Evolutionary conservation across 2,329 filamentous ascomycete species (phyloP), one percentile per base, ranked within the genome.

Genomic region (Trichoderma oligosporum): DNA sequence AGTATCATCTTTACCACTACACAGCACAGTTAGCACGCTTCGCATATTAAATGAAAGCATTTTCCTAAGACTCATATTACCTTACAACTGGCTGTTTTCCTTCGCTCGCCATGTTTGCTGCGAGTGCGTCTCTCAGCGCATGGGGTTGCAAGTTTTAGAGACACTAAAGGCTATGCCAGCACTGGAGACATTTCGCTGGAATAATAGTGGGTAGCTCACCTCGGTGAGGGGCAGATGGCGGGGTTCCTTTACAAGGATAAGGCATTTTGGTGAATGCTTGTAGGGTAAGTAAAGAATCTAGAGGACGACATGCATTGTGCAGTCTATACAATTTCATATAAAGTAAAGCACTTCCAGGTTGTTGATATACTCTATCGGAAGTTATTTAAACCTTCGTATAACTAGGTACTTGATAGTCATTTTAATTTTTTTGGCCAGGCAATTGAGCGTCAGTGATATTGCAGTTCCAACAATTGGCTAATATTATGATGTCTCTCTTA

Each of bases 1-100:
- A 38, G 82, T 76, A 29, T 73, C 73, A 70, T 79, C 80, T 66
- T 80, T 70, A 61, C 66, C 65, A 56, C 67, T 70, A 60, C 54
- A 11, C 42, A 35, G 14, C 5, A 4, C 22, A 25, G 39, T 60
- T 47, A 60, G 58, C 47, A 41, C 48, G 25, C 35, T 7, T 27
- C n/a, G n/a, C 6, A 36, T 14, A 20, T 8, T 11, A 6, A 20
- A 36, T 18, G 14, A 11, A 12, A 14, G 4, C 8, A 14, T 29
- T 4, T 7, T 27, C 1, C 44, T 7, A 11, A 2, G 11, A 1
- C 4, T 8, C 7, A 7, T 2, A 67, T 68, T 62, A 74, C 76
- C 70, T 70, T 59, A 67, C 45, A 31, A 63, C 70, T 53, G 65
- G 56, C 58, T 69, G 68, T 62, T 76, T 77, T 55, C 67, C 74